Conservation (phyloP, 2,329 filamentous ascomycete genomes). For the Aspergillus ibericus region DNA sequence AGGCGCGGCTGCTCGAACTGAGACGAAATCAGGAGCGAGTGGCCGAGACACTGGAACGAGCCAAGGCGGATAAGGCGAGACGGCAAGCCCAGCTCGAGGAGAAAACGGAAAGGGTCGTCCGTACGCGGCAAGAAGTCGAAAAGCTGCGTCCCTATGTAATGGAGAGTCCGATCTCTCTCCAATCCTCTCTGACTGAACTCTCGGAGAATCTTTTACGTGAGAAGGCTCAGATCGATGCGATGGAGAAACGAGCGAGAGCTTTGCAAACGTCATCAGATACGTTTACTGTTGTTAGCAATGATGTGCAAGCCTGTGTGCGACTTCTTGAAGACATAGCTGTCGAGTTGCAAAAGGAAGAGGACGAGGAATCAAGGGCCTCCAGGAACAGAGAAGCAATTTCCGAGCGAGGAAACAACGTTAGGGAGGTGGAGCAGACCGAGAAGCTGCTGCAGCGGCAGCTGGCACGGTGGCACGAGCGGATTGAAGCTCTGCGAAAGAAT, state of each 20-base stretch:
- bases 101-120: slow-evolving; percentile 55
- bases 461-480: slow-evolving; percentile 80
- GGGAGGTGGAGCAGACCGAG: slow-evolving; percentile 88
- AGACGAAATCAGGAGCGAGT: slow-evolving; percentile 80
- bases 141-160: slow-evolving; percentile 91
- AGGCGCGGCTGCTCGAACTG: slow-evolving; percentile 76
- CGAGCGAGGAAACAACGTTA: slow-evolving; percentile 83
- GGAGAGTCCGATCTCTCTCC: slow-evolving; percentile 80
- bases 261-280: slow-evolving; percentile 90
- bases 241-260: slow-evolving; percentile 84
- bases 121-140: slow-evolving; percentile 77
- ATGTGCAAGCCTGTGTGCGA: slow-evolving; percentile 85
- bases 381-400: slow-evolving; percentile 83
- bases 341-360: slow-evolving; percentile 89
- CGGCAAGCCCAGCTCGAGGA: slow-evolving; percentile 63
- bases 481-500: slow-evolving; percentile 76
- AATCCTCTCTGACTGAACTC: slow-evolving; percentile 77
- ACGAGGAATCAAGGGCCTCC: slow-evolving; percentile 76
- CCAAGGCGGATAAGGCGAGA: slow-evolving; percentile 75
- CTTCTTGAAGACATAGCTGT: slow-evolving; percentile 80
- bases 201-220: slow-evolving; percentile 75
- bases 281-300: slow-evolving; percentile 77
- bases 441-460: slow-evolving; percentile 79
- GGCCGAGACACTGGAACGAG: slow-evolving; percentile 76
- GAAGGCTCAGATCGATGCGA: slow-evolving; percentile 78